Percentiles rank a stretch among this genome's conserved stretches.
Conservation (phyloP, 2,329 filamentous ascomycete species). For the Paramyrothecium sp. region DNA sequence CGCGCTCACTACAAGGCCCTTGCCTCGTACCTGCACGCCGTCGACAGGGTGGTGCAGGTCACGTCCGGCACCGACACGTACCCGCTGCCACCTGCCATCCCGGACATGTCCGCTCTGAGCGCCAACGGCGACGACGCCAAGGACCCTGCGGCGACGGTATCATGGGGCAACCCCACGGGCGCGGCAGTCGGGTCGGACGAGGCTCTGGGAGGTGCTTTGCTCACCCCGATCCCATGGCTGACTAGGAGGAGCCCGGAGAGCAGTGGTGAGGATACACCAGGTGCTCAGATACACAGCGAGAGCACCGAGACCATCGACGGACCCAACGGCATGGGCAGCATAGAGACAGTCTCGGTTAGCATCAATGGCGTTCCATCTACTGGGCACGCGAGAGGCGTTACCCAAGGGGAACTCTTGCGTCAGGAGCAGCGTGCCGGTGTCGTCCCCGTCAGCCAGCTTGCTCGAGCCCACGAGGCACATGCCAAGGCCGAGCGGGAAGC, state of each 20-base stretch:
- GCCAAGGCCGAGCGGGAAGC: slow-evolving; percentile 23
- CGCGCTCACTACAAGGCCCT: slow-evolving; percentile 78
- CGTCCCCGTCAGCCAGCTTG: slow-evolving; percentile 65
- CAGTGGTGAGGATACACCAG: slow-evolving; percentile 23
- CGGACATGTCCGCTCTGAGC: slow-evolving; percentile 54
- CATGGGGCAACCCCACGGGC: slow-evolving; percentile 47
- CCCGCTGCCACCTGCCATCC: slow-evolving; percentile 70
- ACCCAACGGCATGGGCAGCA: slow-evolving; percentile 73
- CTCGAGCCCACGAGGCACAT: slow-evolving; percentile 35
- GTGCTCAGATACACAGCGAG: slow-evolving; percentile 60
- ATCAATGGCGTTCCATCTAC: slow-evolving; percentile 66
- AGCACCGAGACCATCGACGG: slow-evolving; percentile 79
- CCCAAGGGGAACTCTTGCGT: slow-evolving; percentile 81
- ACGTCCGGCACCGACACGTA: slow-evolving; percentile 80
- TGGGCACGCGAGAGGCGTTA: slow-evolving; percentile 56
- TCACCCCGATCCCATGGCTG: slow-evolving; percentile 95
- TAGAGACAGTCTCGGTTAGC: slow-evolving; percentile 78
- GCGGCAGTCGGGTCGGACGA: slow-evolving; percentile 76
- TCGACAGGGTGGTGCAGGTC: slow-evolving; percentile 88
- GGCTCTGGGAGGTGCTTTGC: slow-evolving; percentile 80
- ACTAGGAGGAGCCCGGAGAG: slow-evolving; percentile 35
- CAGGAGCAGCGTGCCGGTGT: slow-evolving; percentile 83
- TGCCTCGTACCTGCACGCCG: slow-evolving; percentile 81
- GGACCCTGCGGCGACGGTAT: slow-evolving; percentile 35
- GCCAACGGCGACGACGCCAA: slow-evolving; percentile 60